phyloP scores from a whole-genome alignment of 176 grass and related monocot genomes.

The Phoenix dactylifera region DNA sequence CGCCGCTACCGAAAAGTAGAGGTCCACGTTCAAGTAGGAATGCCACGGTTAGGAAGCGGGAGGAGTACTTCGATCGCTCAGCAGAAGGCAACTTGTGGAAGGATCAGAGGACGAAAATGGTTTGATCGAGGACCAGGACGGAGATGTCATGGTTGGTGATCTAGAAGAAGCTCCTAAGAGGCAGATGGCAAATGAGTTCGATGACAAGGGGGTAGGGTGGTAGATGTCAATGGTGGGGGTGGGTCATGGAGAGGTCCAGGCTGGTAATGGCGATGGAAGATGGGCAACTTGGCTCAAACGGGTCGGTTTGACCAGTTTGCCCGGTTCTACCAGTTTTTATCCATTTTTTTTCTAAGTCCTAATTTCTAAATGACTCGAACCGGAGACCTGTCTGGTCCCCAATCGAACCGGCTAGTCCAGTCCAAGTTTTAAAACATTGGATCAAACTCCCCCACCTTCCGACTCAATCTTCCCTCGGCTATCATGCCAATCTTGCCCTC shows the following conservation, averaged over 20 bases:
- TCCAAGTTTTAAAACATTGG: too few relatives aligned
- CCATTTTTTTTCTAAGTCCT: too few relatives aligned
- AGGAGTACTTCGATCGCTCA: conserved; percentile 46
- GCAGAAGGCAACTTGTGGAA: conserved; percentile 51
- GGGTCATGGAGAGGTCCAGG: conserved; percentile 7
- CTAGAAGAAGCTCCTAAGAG: conserved; percentile 72
- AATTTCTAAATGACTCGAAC: too few relatives aligned
- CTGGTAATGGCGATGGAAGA: conserved; percentile 13
- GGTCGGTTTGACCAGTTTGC: too few relatives aligned
- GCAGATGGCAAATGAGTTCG: conserved; percentile 19
- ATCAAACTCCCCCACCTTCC: too few relatives aligned
- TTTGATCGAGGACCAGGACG: conserved; percentile 13
- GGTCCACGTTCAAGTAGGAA: conserved; percentile 76
- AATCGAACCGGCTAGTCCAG: too few relatives aligned
- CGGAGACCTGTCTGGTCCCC: too few relatives aligned
- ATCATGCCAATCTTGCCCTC: too few relatives aligned
- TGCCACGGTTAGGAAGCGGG: conserved; percentile 33
- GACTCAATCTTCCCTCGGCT: too few relatives aligned
- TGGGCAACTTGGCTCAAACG: neutral
- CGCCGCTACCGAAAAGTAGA: conserved; percentile 36
- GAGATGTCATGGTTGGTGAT: conserved; percentile 54
- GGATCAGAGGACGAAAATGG: conserved; percentile 44
- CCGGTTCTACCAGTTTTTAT: too few relatives aligned
- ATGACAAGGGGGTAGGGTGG: conserved; percentile 20
- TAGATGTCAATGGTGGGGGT: conserved; percentile 40